These are phyloP conservation scores for Ampelocalamus luodianensis DNA, from an alignment of 176 grass and related monocot genomes.

Conservation along the genomic window DNA sequence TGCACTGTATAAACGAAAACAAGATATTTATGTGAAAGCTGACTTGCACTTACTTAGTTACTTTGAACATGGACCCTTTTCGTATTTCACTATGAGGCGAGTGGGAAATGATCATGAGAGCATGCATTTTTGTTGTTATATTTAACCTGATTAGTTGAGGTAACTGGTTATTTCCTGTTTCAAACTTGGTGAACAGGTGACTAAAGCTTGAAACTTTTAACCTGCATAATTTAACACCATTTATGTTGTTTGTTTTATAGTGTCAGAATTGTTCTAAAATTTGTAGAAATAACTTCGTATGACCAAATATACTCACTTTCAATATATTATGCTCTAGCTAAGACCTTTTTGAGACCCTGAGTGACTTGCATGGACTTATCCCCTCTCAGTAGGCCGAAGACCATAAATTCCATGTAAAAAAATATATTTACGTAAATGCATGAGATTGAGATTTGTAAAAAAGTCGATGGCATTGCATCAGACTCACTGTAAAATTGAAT, in stretches of 20 bases:
- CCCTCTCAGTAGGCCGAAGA: neutral
- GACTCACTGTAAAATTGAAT: neutral
- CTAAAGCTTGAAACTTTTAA: neutral
- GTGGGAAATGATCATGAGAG: neutral
- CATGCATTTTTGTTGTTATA: conserved; percentile 3
- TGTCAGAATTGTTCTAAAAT: neutral
- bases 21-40: neutral
- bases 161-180: conserved; percentile 10
- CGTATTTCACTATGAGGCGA: neutral
- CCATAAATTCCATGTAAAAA: neutral
- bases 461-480: neutral
- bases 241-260: neutral
- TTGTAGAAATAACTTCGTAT: neutral
- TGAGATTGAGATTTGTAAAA: neutral
- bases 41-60: neutral
- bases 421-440: neutral
- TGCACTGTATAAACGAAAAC: neutral
- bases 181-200: neutral
- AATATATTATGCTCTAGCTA: neutral
- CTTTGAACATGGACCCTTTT: neutral
- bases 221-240: neutral
- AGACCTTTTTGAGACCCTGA: neutral
- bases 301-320: neutral
- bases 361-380: neutral
- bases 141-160: conserved; percentile 1